Conservation (phyloP, 495 filamentous ascomycete genomes). For the Talaromyces nanjingensis region DNA sequence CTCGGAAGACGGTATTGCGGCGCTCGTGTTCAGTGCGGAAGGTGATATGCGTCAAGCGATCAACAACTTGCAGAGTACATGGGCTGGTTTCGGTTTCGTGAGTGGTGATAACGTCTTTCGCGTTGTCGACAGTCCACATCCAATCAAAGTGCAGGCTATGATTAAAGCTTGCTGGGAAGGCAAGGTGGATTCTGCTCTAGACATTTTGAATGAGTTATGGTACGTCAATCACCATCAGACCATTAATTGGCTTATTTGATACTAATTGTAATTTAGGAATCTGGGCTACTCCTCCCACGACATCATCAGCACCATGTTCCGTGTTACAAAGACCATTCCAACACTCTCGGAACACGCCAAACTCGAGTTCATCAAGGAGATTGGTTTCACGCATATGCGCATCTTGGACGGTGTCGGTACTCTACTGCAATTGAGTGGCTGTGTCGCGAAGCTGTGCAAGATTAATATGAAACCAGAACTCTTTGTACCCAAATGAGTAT, state of each 20-base stretch:
- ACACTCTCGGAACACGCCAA: conserved; percentile 88
- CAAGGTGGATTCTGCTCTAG: conserved; percentile 79
- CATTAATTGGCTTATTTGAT: not conserved
- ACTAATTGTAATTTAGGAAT: conserved; percentile 34
- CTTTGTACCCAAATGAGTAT: conserved; percentile 48
- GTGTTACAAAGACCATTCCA: conserved; percentile 90
- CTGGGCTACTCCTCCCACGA: conserved; percentile 94
- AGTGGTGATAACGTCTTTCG: conserved; percentile 97
- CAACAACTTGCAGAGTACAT: conserved; percentile 95
- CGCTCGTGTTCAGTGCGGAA: conserved; percentile 93
- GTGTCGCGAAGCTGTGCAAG: conserved; percentile 80
- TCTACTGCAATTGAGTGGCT: conserved; percentile 84
- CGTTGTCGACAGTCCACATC: conserved; percentile 94
- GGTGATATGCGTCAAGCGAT: conserved; percentile 99
- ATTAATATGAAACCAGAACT: conserved; percentile 90
- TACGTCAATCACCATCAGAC: conserved; percentile 16
- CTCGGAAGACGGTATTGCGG: conserved; percentile 89
- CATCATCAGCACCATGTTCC: conserved; percentile 98
- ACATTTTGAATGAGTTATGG: conserved; percentile 88
- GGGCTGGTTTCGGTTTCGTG: conserved; percentile 94
- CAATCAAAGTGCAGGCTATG: conserved; percentile 97
- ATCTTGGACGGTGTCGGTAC: conserved; percentile 96
- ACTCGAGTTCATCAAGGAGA: conserved; percentile 94
- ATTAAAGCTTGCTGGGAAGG: conserved; percentile 93
- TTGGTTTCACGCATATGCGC: conserved; percentile 99